These are phyloP conservation scores for Paramyrothecium sp. DNA, from an alignment of 2,329 filamentous ascomycete species.

Conservation along the genomic window DNA sequence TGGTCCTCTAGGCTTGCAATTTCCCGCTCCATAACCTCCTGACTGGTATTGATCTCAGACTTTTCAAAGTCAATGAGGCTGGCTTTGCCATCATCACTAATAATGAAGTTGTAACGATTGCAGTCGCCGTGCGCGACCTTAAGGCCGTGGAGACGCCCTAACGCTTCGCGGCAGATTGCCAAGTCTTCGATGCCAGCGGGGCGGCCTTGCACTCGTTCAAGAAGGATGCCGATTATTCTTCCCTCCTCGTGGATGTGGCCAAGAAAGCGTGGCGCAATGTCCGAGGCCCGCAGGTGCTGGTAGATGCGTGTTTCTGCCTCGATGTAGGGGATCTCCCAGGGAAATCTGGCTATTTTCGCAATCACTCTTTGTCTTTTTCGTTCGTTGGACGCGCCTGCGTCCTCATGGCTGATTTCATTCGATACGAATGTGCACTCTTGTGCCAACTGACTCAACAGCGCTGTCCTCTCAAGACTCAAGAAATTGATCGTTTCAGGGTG, in stretches of 20 bases:
- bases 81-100: background rate
- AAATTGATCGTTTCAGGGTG: constrained; percentile 2
- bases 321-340: constrained; percentile 3
- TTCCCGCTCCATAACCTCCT: background rate
- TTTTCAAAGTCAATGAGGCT: background rate
- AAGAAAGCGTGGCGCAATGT: constrained; percentile 2
- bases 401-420: background rate
- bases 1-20: background rate
- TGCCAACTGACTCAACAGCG: background rate
- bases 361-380: background rate
- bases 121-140: background rate
- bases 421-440: background rate
- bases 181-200: background rate
- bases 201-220: background rate
- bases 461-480: constrained; percentile 2
- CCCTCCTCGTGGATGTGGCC: constrained; percentile 5
- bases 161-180: background rate
- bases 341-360: constrained; percentile 3
- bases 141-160: background rate
- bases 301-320: constrained; percentile 4
- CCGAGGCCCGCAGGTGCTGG: background rate
- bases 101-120: background rate
- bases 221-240: constrained; percentile 1
- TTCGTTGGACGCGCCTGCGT: too few species aligned
- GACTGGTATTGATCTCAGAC: background rate